Conservation (phyloP, 2,329 filamentous ascomycete species). For the Colletotrichum sidae region DNA sequence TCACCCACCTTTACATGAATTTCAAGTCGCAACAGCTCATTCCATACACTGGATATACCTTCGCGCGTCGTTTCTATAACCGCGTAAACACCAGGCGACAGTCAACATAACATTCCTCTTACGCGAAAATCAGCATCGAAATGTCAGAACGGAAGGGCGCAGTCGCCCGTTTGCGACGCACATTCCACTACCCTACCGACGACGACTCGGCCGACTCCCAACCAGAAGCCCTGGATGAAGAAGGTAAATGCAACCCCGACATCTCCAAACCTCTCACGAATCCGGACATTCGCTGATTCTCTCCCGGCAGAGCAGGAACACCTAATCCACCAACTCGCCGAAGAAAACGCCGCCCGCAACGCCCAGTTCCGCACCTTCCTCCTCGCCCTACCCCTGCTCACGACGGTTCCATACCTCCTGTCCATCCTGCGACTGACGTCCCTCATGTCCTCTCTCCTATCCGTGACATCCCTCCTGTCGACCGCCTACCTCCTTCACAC, state of each 20-base stretch:
- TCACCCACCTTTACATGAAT: slow-evolving; percentile 1
- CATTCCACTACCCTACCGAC: slow-evolving; percentile 80
- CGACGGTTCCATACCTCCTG: slow-evolving; percentile 66
- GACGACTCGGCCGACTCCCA: slow-evolving; percentile 64
- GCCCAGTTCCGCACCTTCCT: slow-evolving; percentile 68
- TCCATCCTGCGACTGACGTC: slow-evolving; percentile 50
- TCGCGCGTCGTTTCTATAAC: too few species aligned
- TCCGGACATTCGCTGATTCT: slow-evolving; percentile 30
- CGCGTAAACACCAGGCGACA: not conserved
- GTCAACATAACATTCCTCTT: not conserved
- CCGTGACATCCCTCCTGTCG: slow-evolving; percentile 66
- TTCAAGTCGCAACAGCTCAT: not conserved
- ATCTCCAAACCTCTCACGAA: slow-evolving; percentile 19
- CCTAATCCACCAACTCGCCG: slow-evolving; percentile 67
- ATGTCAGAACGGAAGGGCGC: slow-evolving; percentile 44
- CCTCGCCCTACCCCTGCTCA: slow-evolving; percentile 68
- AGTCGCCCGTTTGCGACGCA: slow-evolving; percentile 75
- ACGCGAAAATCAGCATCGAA: not conserved
- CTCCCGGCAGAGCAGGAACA: slow-evolving; percentile 69
- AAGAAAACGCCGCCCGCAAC: slow-evolving; percentile 69
- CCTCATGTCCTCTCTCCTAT: slow-evolving; percentile 41
- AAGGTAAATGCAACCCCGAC: slow-evolving; percentile 62
- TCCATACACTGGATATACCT: too few species aligned
- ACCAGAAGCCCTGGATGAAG: slow-evolving; percentile 77
- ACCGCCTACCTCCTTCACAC: slow-evolving; percentile 71